phyloP scores from a whole-genome alignment of 1,139 yeast genomes.

The Blastobotrys illinoisensis region DNA sequence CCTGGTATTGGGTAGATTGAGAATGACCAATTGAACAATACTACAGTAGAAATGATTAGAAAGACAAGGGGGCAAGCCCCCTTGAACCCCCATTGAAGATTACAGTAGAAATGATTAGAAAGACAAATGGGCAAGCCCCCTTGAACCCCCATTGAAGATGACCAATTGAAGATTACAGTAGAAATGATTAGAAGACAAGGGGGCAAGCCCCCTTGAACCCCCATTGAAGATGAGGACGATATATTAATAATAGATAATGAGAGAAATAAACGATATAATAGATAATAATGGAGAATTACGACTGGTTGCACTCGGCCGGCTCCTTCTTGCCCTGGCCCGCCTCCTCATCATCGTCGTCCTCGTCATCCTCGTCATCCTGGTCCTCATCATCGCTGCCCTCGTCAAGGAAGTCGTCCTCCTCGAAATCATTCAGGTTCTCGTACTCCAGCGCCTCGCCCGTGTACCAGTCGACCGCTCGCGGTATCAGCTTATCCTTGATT shows the following conservation, averaged over 20 bases:
- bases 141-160: no score
- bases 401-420: constrained; percentile 43
- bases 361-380: constrained; percentile 44
- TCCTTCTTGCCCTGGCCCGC: constrained; percentile 46
- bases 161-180: no score
- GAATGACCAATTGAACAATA: no score
- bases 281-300: constrained; percentile 26
- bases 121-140: no score
- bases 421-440: constrained; percentile 42
- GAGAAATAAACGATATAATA: not conserved
- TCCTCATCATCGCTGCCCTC: constrained; percentile 55
- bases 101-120: no score
- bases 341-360: constrained; percentile 44
- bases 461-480: constrained; percentile 97
- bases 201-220: no score
- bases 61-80: no score
- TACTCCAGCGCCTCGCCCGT: constrained; percentile 89
- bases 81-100: no score
- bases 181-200: no score
- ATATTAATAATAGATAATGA: not conserved
- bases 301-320: constrained; percentile 86
- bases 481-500: constrained; percentile 89
- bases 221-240: no score
- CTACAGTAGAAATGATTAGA: no score
- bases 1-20: no score